Evolutionary conservation across 2,329 filamentous ascomycete species (phyloP), one percentile per base, ranked within the genome.

Genomic region (Fusarium bactridioides): DNA sequence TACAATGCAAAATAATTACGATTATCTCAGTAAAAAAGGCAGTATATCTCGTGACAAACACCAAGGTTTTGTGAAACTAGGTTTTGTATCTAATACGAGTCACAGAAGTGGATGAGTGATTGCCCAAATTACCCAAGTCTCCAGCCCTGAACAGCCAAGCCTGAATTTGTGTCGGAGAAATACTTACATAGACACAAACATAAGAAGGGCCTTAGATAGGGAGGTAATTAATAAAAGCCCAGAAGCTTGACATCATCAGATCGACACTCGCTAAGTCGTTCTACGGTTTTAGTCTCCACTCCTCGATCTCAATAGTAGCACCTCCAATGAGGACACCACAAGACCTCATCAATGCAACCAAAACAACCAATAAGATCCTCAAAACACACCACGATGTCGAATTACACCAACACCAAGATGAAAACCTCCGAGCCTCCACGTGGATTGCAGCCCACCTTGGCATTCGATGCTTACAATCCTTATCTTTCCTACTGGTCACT

Each of bases 401-500:
- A 56, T 40, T n/a, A 47, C 57, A 53, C 25, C 48, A 45, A 31
- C 29, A 5, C 27, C 35, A 48, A 27, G n/a, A 47, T 25, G 6
- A 37, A 67, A 56, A 51, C 29, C 16, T 56, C 57, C 43, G n/a
- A 60, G 5, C 3, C 19, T 44, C 51, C 70, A 73, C 70, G 70
- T 73, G 70, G 29, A 45, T 45, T 51, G 16, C 37, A n/a, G 53
- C 29, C 29, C 18, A 47, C 23, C 18, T 27, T 38, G 19, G 56
- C 55, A 73, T 74, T 73, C 70, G 70, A 72, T 73, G 67, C 55
- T 73, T 64, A 68, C 51, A 55, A 74, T 74, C 23, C 29, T 27
- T 27, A 54, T 45, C 41, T 31, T 18, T 45, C 15, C 29, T 37
- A 73, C 58, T 73, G 67, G 70, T 64, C 16, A 21, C 23, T 33